Evolutionary conservation across 176 grass and related monocot genomes (phyloP).

Genomic region (Stipa capillata): DNA sequence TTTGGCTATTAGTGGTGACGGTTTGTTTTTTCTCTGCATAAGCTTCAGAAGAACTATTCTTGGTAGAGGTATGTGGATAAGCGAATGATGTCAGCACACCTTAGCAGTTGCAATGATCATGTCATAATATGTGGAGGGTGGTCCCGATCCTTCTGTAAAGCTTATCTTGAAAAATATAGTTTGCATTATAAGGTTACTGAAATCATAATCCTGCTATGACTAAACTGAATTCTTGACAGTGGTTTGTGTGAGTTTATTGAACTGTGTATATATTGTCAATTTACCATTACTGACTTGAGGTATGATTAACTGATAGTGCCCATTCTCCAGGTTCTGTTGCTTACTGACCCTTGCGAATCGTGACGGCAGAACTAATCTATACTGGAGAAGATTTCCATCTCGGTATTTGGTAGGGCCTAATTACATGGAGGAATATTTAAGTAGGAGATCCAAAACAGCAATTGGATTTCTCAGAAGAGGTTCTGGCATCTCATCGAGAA

Average conservation of each 20-base stretch:
- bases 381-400: not conserved
- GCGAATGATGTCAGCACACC: constrained; percentile 2
- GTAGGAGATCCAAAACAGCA: constrained; percentile 20
- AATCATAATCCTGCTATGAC: not conserved
- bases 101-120: constrained; percentile 10
- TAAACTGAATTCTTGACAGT: not conserved
- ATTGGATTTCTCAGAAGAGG: constrained; percentile 29
- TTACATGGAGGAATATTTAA: constrained; percentile 41
- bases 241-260: too few species aligned
- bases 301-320: too few species aligned
- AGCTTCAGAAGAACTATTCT: not conserved
- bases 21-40: not conserved
- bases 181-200: not conserved
- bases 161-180: constrained; percentile 9
- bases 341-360: not conserved
- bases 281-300: too few species aligned
- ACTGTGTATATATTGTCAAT: too few species aligned
- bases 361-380: not conserved
- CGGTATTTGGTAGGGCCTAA: not conserved
- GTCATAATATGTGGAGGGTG: not conserved
- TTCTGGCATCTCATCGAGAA: constrained; percentile 14
- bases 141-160: not conserved
- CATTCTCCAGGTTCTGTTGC: not conserved
- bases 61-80: not conserved
- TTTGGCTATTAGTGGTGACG: not conserved